Percentiles rank a stretch among this genome's conserved stretches.
Evolutionary conservation across 1,284 basidiomycete species (phyloP).

Genomic region (Ganoderma meredithae): DNA sequence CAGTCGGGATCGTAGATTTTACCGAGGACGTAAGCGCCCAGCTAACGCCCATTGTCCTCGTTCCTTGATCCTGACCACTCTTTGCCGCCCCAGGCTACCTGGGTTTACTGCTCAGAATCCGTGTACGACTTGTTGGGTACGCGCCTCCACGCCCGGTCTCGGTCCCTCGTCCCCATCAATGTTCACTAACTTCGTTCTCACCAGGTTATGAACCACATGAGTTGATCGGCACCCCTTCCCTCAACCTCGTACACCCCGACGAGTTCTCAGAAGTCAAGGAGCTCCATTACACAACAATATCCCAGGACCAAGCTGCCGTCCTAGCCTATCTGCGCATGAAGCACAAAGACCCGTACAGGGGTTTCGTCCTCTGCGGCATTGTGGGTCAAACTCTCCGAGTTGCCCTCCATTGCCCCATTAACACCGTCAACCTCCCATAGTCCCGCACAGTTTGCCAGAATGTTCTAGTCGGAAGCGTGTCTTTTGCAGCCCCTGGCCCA

Average conservation of each 20-base stretch:
- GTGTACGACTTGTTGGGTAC: constrained; percentile 74
- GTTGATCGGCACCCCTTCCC: constrained; percentile 66
- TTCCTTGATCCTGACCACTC: constrained; percentile 22
- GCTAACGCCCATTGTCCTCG: constrained; percentile 27
- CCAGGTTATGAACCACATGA: constrained; percentile 76
- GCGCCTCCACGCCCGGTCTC: constrained; percentile 23
- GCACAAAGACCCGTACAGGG: constrained; percentile 76
- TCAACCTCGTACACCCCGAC: constrained; percentile 79
- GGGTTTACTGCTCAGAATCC: constrained; percentile 76
- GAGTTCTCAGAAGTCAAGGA: constrained; percentile 68
- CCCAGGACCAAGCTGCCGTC: constrained; percentile 77
- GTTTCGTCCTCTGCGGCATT: constrained; percentile 74
- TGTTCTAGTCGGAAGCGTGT: constrained; percentile 76
- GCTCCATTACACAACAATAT: constrained; percentile 77
- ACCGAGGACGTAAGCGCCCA: constrained; percentile 62
- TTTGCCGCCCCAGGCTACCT: constrained; percentile 57
- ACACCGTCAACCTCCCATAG: constrained; percentile 32
- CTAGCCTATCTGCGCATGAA: constrained; percentile 76
- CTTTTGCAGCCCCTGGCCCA: constrained; percentile 72
- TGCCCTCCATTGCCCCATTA: constrained; percentile 9
- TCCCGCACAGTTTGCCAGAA: constrained; percentile 74
- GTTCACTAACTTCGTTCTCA: constrained; percentile 13
- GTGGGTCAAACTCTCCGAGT: constrained; percentile 53
- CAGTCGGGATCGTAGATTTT: constrained; percentile 80
- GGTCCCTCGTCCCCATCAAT: background rate